phyloP scores from a whole-genome alignment of 1,284 basidiomycete species.

The Austroboletus novae-zelandiae region DNA sequence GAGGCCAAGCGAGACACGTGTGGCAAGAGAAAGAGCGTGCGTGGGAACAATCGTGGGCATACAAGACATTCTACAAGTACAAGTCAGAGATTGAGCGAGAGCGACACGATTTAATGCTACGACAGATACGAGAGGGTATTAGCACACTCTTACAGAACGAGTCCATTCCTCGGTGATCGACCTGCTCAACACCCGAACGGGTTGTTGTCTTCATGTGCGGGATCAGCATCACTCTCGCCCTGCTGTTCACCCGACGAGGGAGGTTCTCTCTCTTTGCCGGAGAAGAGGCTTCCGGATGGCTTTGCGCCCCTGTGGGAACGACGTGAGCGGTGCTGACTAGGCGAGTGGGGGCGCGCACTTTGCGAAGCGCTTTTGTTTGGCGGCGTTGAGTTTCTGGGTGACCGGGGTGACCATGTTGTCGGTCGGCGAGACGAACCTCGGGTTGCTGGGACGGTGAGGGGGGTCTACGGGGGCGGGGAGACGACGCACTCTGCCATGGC shows the following conservation, averaged over 20 bases:
- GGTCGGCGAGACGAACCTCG: slow-evolving; percentile 84
- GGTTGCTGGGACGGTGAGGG: slow-evolving; percentile 48
- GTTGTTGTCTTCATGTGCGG: slow-evolving; percentile 51
- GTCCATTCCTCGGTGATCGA: slow-evolving; percentile 5
- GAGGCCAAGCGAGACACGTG: slow-evolving; percentile 4
- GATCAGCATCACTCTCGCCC: slow-evolving; percentile 23
- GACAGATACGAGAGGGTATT: slow-evolving; percentile 25
- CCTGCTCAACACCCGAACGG: slow-evolving; percentile 44
- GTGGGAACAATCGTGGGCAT: slow-evolving; percentile 27
- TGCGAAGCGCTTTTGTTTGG: slow-evolving; percentile 88
- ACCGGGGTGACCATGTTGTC: slow-evolving; percentile 91
- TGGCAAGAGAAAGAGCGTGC: slow-evolving; percentile 3
- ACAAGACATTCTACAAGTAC: slow-evolving; percentile 17
- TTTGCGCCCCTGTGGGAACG: slow-evolving; percentile 46
- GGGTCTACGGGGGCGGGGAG: background rate
- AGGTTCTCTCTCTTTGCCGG: slow-evolving; percentile 37
- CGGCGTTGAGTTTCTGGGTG: slow-evolving; percentile 84
- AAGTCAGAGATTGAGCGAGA: slow-evolving; percentile 33
- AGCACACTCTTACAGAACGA: slow-evolving; percentile 26
- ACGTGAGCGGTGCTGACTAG: slow-evolving; percentile 5
- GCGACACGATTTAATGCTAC: slow-evolving; percentile 20
- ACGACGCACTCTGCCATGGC: slow-evolving; percentile 73
- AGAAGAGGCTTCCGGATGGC: slow-evolving; percentile 58
- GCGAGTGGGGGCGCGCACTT: slow-evolving; percentile 58
- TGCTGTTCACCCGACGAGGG: slow-evolving; percentile 42